A percentile compares a stretch with the other conserved stretches of the same genome.
Conservation (phyloP, 306 rosid species). For the Carpinus fangiana region DNA sequence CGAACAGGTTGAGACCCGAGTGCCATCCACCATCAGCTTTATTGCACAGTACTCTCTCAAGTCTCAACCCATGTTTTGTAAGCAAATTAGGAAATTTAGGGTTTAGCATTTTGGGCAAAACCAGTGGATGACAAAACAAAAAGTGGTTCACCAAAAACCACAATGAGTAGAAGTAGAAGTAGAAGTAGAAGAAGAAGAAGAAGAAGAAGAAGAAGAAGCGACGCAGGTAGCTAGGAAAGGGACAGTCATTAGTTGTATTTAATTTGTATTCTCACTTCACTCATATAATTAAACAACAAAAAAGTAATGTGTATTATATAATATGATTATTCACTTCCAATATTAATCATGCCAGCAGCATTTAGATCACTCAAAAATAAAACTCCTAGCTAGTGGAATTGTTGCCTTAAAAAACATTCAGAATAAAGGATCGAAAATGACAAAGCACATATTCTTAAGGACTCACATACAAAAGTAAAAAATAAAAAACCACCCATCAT, state of each 20-base stretch:
- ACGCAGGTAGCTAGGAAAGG: background rate
- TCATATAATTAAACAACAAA: background rate
- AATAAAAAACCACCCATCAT: background rate
- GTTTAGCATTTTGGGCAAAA: background rate
- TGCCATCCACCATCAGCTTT: no score
- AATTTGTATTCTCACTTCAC: slow-evolving; percentile 1
- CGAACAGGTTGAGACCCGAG: no score
- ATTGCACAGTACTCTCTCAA: no score
- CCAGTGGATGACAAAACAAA: background rate
- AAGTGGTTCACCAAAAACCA: background rate
- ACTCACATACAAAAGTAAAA: background rate
- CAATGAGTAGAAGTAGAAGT: no score
- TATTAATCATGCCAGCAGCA: no score
- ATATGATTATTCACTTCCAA: background rate
- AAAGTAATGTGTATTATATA: background rate
- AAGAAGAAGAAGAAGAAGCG: no score
- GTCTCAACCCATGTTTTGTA: background rate
- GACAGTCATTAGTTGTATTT: background rate
- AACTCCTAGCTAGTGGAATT: background rate
- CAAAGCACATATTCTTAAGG: background rate
- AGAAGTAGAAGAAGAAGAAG: no score
- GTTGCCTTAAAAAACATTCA: background rate
- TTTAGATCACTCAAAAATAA: no score
- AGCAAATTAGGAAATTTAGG: background rate
- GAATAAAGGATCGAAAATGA: slow-evolving; percentile 1